Evolutionary conservation across 228 moss, liverwort and hornwort species (phyloP).

Genomic region (Sphagnum fallax): DNA sequence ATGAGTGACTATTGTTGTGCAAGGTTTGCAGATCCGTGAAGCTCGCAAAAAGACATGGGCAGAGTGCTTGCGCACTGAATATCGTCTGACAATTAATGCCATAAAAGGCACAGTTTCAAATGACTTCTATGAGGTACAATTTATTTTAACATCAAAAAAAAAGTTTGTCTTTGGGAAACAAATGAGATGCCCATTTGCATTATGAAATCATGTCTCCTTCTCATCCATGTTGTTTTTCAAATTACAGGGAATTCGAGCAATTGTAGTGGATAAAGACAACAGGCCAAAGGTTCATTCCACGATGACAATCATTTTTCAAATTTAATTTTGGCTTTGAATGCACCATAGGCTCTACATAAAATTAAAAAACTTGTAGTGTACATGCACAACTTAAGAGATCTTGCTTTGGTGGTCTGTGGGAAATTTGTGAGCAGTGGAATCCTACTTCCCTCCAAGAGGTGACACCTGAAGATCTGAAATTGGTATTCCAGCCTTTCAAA

Average conservation of each 20-base stretch:
- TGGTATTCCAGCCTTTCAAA: conserved; percentile 38
- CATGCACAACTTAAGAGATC: not conserved
- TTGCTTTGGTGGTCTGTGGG: not conserved
- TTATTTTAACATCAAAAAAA: too few species aligned
- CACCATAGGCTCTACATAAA: too few species aligned
- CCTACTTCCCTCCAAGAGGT: conserved; percentile 35
- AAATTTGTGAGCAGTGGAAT: conserved; percentile 30
- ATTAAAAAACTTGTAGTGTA: not conserved
- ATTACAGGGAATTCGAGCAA: conserved; percentile 83
- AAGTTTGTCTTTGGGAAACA: too few species aligned
- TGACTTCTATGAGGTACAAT: conserved; percentile 80
- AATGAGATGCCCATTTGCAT: too few species aligned
- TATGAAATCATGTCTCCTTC: too few species aligned
- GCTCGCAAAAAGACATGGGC: conserved; percentile 42
- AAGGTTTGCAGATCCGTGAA: conserved; percentile 46
- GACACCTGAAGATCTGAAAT: conserved; percentile 23
- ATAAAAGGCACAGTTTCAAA: conserved; percentile 58
- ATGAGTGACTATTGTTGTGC: too few species aligned
- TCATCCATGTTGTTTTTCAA: too few species aligned
- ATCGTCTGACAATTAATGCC: conserved; percentile 65
- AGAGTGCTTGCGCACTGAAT: conserved; percentile 64
- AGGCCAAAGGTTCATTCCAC: conserved; percentile 46
- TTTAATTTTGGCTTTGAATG: too few species aligned
- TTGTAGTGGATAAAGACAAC: conserved; percentile 92
- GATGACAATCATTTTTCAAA: not conserved